Percentiles rank a stretch among this genome's conserved stretches.
phyloP scores from a whole-genome alignment of 208 protist genomes.

The Crithidia fasciculata region DNA sequence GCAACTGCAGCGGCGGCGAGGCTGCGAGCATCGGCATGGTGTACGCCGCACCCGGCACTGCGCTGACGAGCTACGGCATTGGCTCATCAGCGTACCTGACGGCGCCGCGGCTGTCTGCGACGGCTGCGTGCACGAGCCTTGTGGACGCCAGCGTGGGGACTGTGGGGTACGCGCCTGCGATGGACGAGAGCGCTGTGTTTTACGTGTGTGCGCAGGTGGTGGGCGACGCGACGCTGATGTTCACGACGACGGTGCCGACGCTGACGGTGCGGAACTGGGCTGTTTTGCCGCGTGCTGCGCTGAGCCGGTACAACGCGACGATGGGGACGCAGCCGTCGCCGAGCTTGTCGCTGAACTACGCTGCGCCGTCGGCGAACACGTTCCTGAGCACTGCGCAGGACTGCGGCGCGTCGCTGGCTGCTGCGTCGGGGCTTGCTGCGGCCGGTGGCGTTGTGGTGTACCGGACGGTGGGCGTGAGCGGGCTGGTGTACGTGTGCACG shows the following conservation, averaged over 20 bases:
- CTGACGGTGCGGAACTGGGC: conserved; percentile 54
- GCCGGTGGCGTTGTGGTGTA: conserved; percentile 4
- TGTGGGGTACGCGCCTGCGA: conserved; percentile 46
- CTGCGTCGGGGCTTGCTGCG: conserved; percentile 17
- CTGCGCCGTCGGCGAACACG: conserved; percentile 44
- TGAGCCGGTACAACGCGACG: conserved; percentile 43
- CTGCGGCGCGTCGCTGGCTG: conserved; percentile 33
- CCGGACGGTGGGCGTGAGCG: conserved; percentile 27
- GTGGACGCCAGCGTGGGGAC: conserved; percentile 26
- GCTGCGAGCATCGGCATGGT: conserved; percentile 44
- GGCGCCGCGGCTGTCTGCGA: conserved; percentile 36
- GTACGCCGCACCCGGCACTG: conserved; percentile 32
- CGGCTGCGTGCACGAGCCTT: conserved; percentile 35
- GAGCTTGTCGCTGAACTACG: conserved; percentile 50
- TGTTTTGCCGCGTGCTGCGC: conserved; percentile 39
- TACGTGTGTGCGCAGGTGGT: conserved; percentile 57
- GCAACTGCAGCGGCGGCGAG: conserved; percentile 34
- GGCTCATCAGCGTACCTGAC: conserved; percentile 32
- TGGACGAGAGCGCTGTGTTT: conserved; percentile 43
- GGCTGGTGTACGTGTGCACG: conserved; percentile 62
- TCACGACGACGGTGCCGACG: conserved; percentile 58
- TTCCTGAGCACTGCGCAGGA: conserved; percentile 43
- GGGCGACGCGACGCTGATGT: conserved; percentile 37
- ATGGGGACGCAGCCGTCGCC: conserved; percentile 17
- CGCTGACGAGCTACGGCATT: conserved; percentile 57